These are phyloP conservation scores for Nothophoma quercina DNA, from an alignment of 2,329 filamentous ascomycete species.

Conservation along the genomic window DNA sequence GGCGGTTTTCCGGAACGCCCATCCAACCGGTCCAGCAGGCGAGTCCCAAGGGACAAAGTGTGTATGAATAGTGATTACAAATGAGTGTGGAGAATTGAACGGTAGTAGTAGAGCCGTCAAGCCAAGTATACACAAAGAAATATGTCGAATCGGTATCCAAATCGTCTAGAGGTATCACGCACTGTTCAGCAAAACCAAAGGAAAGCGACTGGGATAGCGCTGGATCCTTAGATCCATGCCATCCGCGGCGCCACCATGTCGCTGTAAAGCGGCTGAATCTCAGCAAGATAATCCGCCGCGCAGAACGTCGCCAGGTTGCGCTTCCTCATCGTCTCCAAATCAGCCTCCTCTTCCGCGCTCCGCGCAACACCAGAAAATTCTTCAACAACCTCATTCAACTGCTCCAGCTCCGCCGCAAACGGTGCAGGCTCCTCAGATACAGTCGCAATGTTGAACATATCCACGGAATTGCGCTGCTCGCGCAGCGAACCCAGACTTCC, in stretches of 20 bases:
- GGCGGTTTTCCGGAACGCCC: background rate
- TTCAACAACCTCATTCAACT: conserved; percentile 92
- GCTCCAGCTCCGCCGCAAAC: conserved; percentile 87
- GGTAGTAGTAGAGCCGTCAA: background rate
- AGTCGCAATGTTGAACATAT: conserved; percentile 49
- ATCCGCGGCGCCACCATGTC: conserved; percentile 34
- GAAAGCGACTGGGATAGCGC: background rate
- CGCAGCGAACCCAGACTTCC: conserved; percentile 61
- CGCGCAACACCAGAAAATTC: conserved; percentile 73
- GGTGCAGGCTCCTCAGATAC: conserved; percentile 59
- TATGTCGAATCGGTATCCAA: background rate
- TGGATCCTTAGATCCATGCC: conserved; percentile 48
- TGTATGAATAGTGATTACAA: conserved; percentile 11
- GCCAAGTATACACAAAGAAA: conserved; percentile 17
- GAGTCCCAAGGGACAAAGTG: background rate
- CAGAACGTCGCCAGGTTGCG: conserved; percentile 76
- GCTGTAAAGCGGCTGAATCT: conserved; percentile 71
- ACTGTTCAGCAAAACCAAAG: background rate
- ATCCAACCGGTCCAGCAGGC: background rate
- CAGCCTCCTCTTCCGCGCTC: conserved; percentile 73
- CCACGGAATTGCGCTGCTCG: conserved; percentile 59
- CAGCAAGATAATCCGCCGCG: conserved; percentile 82
- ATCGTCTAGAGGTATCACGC: conserved; percentile 4
- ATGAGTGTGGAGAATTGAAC: conserved; percentile 6
- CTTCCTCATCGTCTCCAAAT: conserved; percentile 72